Evolutionary conservation across 2,329 filamentous ascomycete species (phyloP).

Genomic region (Apiospora marii): DNA sequence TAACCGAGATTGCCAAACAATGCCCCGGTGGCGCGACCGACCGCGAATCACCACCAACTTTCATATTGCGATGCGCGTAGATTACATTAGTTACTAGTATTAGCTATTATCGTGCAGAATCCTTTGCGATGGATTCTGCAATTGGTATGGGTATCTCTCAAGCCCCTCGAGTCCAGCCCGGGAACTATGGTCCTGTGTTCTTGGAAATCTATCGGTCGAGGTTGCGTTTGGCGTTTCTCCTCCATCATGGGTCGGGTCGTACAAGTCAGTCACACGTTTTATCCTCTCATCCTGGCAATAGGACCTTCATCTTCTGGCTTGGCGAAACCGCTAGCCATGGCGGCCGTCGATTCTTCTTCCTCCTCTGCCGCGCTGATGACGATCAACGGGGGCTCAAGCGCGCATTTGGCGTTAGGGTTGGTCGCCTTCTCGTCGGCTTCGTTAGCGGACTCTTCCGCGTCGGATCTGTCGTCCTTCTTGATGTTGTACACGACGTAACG

Average conservation of each 20-base stretch:
- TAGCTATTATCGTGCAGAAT: not conserved
- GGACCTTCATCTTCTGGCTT: not conserved
- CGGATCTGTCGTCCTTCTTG: slow-evolving; percentile 23
- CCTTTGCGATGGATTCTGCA: not conserved
- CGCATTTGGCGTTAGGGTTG: not conserved
- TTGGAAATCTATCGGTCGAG: not conserved
- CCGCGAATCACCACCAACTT: not conserved
- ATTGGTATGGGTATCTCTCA: not conserved
- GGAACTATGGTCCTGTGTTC: not conserved
- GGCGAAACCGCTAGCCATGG: not conserved
- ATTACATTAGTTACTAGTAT: not conserved
- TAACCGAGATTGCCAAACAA: slow-evolving; percentile 4
- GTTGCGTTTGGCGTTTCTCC: not conserved
- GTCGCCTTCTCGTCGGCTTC: not conserved
- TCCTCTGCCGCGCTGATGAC: slow-evolving; percentile 3
- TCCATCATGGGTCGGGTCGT: not conserved
- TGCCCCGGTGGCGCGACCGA: not conserved
- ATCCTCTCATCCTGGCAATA: slow-evolving; percentile 8
- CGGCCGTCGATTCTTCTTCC: not conserved
- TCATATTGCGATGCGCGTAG: not conserved
- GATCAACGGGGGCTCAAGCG: not conserved
- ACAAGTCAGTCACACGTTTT: not conserved
- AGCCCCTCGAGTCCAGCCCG: slow-evolving; percentile 4
- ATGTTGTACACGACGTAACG: slow-evolving; percentile 21
- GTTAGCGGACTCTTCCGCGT: not conserved